phyloP scores from a whole-genome alignment of 345 rosid genomes.

The rapeseed (Brassica napus) region DNA sequence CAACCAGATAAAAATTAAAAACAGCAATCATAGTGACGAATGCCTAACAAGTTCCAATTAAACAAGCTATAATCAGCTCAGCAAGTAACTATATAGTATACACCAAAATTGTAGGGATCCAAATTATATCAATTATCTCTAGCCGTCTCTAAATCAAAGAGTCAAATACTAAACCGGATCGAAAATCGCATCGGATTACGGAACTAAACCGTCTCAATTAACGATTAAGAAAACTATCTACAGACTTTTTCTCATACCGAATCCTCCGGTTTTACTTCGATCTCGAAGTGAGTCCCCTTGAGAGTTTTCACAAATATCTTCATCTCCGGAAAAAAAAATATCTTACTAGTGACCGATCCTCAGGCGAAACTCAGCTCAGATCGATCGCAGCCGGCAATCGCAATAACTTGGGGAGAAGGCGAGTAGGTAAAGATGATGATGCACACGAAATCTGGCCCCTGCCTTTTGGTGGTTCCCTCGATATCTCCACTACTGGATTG shows the following conservation, averaged over 20 bases:
- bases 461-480: not conserved
- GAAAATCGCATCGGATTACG: too few relatives aligned
- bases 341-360: not conserved
- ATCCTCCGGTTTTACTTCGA: conserved; percentile 54
- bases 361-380: not conserved
- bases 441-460: not conserved
- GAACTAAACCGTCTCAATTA: not conserved
- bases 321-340: not conserved
- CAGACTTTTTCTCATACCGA: conserved; percentile 32
- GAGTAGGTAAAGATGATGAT: not conserved
- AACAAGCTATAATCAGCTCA: too few relatives aligned
- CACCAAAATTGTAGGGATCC: too few relatives aligned
- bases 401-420: not conserved
- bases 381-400: not conserved
- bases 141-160: too few relatives aligned
- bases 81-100: too few relatives aligned
- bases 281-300: conserved; percentile 53
- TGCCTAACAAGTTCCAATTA: too few relatives aligned
- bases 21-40: too few relatives aligned
- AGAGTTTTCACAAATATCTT: conserved; percentile 42
- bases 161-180: too few relatives aligned
- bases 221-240: too few relatives aligned
- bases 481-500: not conserved
- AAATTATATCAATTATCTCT: too few relatives aligned
- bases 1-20: too few relatives aligned